Base-by-base conservation (phyloP, 1,139 yeast genomes). In the Yamadazyma kanchanaburiensis region DNA sequence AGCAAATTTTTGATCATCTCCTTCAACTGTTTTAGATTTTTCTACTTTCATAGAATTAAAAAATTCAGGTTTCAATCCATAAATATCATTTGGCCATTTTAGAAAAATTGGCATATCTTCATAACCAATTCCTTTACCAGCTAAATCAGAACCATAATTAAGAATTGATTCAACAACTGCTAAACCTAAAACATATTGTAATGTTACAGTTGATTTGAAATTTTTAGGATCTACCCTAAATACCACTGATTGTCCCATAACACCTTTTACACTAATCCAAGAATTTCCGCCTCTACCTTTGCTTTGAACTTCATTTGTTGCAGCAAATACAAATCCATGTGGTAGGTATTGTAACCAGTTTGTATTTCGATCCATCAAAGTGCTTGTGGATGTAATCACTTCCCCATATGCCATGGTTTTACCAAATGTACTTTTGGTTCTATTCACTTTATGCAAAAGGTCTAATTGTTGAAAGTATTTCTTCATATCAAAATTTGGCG, bases 21-120 rank as follows among this genome's bases (percentile, higher is more conserved):
- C 66, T 32, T 65, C 63, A 12, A 61, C 64, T 10, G 64, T 58
- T 20, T 61, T 39, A 27, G 55, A 44, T 48, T 49, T 56, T 26
- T 56, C 48, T 26, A 53, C 67, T 37, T 40, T 28, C 9, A 64
- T 27, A 9, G 33, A 35, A 31, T 44, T 45, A 45, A 60, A 64
- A 38, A 61, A 74, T 31, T 77, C 78, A 0, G 95, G 94, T 38
- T 75, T 78, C 45, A 79, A 55, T 5, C 82, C 77, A 51, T 86
- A 94, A 11, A 91, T 64, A 55, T 94, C 99, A 52, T 94, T 94
- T 5, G 99, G 99, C 99, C 99, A 94, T 52, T 94, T 94, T 39
- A 94, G 72, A 34, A 77, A 72, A 8, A 89, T 67, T 0, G 96
- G 97, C 46, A 91, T 58, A 32, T 78, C 80, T 22, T 76, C 79